These are phyloP conservation scores for Beta corolliflora DNA, from an alignment of 179 eudicot species.

Conservation along the genomic window DNA sequence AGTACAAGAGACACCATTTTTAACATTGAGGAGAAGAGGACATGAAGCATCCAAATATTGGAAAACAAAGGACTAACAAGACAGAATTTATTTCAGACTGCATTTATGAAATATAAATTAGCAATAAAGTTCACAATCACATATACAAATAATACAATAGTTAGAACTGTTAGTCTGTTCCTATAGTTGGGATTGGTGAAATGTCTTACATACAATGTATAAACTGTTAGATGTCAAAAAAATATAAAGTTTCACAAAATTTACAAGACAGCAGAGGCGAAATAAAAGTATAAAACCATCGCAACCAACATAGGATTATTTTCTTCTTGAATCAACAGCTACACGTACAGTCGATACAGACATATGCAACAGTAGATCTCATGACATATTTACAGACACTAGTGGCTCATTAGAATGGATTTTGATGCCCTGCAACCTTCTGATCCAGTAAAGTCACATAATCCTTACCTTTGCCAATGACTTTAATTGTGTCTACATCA, in stretches of 20 bases:
- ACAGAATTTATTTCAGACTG: background rate
- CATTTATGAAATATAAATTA: background rate
- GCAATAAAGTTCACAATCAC: background rate
- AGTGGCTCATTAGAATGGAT: constrained; percentile 10
- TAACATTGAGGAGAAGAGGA: background rate
- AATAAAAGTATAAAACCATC: background rate
- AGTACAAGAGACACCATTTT: background rate
- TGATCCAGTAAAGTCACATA: background rate
- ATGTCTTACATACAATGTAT: background rate
- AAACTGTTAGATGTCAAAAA: background rate
- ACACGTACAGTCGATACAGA: background rate
- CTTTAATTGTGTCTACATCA: constrained; percentile 90
- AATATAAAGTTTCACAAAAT: background rate
- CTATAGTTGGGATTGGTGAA: background rate
- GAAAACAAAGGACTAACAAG: background rate
- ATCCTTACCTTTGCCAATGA: constrained; percentile 80
- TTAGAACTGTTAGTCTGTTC: no score
- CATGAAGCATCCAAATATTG: background rate
- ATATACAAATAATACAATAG: no score
- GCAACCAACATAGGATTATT: background rate
- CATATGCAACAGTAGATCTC: background rate
- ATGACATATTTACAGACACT: background rate
- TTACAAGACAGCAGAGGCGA: background rate
- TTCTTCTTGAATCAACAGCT: background rate
- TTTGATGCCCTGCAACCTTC: background rate